These are phyloP conservation scores for Dalbergia cochinchinensis DNA, from an alignment of 306 rosid species.

Conservation along the genomic window DNA sequence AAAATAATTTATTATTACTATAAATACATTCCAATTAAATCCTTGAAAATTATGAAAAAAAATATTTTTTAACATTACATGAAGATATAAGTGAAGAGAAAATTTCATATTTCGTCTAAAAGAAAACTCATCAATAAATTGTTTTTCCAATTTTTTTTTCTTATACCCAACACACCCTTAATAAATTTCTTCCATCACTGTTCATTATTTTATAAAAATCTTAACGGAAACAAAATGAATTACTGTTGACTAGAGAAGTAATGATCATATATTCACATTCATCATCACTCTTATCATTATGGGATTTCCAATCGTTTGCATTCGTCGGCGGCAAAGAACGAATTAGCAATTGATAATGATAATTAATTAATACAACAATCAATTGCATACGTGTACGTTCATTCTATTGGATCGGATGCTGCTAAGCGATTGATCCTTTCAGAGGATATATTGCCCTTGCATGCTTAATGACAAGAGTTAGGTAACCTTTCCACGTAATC, in stretches of 20 bases:
- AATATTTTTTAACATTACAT: no score
- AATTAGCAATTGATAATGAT: conserved; percentile 14
- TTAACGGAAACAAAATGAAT: background rate
- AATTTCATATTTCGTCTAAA: no score
- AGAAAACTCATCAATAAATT: no score
- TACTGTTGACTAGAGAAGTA: background rate
- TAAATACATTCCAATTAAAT: no score
- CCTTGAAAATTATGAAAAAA: no score
- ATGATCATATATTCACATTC: background rate
- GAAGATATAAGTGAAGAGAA: no score
- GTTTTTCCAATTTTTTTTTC: no score
- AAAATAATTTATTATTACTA: no score
- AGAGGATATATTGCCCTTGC: conserved; percentile 10
- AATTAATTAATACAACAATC: conserved; percentile 19
- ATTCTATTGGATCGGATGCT: conserved; percentile 42
- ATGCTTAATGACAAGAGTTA: conserved; percentile 48
- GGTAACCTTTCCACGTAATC: conserved; percentile 50
- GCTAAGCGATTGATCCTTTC: conserved; percentile 27
- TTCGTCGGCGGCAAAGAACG: conserved; percentile 43
- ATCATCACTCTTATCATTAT: conserved; percentile 26
- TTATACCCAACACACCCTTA: no score
- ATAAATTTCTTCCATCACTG: no score
- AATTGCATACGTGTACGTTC: conserved; percentile 19
- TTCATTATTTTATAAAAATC: background rate
- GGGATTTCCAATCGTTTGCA: conserved; percentile 33